phyloP scores from a whole-genome alignment of 2,329 filamentous ascomycete genomes.

The Penicillium frequentans region DNA sequence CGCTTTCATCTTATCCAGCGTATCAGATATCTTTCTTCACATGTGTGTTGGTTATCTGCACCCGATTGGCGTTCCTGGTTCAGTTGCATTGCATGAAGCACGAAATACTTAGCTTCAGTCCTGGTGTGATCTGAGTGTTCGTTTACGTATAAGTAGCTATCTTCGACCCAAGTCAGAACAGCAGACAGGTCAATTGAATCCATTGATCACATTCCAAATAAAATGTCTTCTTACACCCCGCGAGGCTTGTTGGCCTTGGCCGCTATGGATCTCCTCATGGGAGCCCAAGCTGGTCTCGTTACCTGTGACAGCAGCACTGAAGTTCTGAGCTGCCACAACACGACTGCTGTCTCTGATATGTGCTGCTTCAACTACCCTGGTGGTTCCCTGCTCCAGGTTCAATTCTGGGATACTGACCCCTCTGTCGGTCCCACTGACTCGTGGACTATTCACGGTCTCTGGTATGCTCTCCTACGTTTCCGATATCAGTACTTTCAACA shows the following conservation, averaged over 20 bases:
- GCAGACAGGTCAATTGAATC: not conserved
- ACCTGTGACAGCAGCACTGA: not conserved
- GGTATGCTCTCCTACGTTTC: not conserved
- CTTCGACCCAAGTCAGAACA: not conserved
- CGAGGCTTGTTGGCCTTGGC: not conserved
- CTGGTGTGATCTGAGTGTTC: not conserved
- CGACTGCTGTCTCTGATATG: not conserved
- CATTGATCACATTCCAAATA: not conserved
- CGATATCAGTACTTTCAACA: too few species aligned
- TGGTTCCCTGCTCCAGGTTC: not conserved
- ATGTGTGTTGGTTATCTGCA: not conserved
- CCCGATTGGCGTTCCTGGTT: not conserved
- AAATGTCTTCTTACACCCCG: not conserved
- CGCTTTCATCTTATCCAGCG: not conserved
- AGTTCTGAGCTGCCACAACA: conserved; percentile 1
- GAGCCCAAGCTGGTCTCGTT: not conserved
- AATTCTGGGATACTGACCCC: conserved; percentile 1
- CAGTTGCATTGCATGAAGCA: not conserved
- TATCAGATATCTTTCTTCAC: not conserved
- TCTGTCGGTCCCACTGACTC: not conserved
- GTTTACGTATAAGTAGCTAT: not conserved
- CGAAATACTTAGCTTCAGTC: not conserved
- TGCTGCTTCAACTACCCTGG: conserved; percentile 4
- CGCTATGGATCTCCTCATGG: not conserved
- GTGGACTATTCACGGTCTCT: conserved; percentile 3